These are phyloP conservation scores for Psilocybe mexicana DNA, from an alignment of 1,284 basidiomycete species.

Conservation along the genomic window DNA sequence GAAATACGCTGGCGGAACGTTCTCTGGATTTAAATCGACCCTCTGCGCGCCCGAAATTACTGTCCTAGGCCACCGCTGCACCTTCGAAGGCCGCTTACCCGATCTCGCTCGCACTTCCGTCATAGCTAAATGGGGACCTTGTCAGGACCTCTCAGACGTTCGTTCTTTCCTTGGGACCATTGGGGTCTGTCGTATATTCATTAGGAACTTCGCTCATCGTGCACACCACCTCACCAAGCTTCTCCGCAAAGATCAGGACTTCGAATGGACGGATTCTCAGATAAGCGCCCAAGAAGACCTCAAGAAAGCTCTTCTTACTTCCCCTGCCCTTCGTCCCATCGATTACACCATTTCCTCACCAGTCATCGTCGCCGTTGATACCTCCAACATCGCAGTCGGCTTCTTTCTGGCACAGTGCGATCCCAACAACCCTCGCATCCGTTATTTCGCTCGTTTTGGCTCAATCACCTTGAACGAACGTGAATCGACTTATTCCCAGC, in stretches of 20 bases:
- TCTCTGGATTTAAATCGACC: slow-evolving; percentile 19
- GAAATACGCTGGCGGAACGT: slow-evolving; percentile 15
- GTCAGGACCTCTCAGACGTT: slow-evolving; percentile 23
- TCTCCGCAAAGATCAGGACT: slow-evolving; percentile 23
- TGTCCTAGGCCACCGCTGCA: slow-evolving; percentile 27
- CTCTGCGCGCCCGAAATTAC: slow-evolving; percentile 20
- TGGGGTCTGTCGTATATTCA: slow-evolving; percentile 27
- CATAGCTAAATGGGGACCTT: slow-evolving; percentile 23
- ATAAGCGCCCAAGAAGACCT: slow-evolving; percentile 26
- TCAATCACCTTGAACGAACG: slow-evolving; percentile 37
- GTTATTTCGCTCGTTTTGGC: slow-evolving; percentile 27
- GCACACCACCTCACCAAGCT: slow-evolving; percentile 29
- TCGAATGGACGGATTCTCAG: slow-evolving; percentile 26
- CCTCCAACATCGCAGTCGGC: slow-evolving; percentile 34
- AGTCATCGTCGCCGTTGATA: slow-evolving; percentile 35
- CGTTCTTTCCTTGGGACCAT: slow-evolving; percentile 29
- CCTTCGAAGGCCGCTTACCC: slow-evolving; percentile 23
- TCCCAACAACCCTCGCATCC: slow-evolving; percentile 11
- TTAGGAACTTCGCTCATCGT: slow-evolving; percentile 23
- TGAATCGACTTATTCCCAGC: slow-evolving; percentile 38
- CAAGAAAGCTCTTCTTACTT: slow-evolving; percentile 26
- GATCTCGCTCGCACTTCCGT: slow-evolving; percentile 3
- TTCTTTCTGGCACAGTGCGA: slow-evolving; percentile 30
- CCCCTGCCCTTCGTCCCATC: slow-evolving; percentile 31
- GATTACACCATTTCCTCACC: slow-evolving; percentile 23